Base-by-base conservation (phyloP, 768 basidiomycete genomes). In the Mycena venus region DNA sequence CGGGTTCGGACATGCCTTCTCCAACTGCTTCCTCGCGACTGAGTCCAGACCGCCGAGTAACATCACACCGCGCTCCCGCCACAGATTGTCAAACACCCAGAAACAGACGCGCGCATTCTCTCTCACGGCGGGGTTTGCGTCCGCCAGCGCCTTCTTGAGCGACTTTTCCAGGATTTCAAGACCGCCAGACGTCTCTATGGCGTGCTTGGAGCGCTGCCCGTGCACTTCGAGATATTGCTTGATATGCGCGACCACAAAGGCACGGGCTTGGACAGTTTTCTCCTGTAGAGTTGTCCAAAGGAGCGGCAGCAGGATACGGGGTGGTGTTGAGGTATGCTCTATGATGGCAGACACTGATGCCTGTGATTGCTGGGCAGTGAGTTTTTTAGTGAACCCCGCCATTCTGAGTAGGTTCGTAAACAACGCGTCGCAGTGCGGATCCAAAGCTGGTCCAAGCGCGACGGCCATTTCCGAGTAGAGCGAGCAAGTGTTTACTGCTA, bases 341-440 rank as follows among this genome's bases (percentile, higher is more conserved):
- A 99, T 90, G 71, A 99, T 86, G n/a, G 87, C 83, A 2, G 88
- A 87, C 11, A 95, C 89, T 1, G 91, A 87, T 2, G 88, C 86
- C 81, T 99, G 98, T 0, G 97, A 95, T 72, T 93, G 93, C 68
- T 96, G 93, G 5, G 94, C 96, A 27, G 92, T 90, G 59, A 99
- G 92, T 82, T 97, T 98, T 84, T 99, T 99, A 36, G 97, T 99
- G 67, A 95, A 92, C 10, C 92, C 92, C 32, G 95, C 91, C 95
- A 99, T 94, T 74, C 92, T 92, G 49, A 97, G 86, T 15, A 97
- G 89, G 78, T 93, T 90, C n/a, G 90, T 89, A 71, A 96, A 86
- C 4, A 98, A 79, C 2, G 87, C 82, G 60, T 99, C 98, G 79
- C 93, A 93, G 78, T 94, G 91, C 0, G 92, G 92, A 80, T 99